Evolutionary conservation across 2,329 filamentous ascomycete species (phyloP).

Genomic region (Nigrograna mackinnonii): DNA sequence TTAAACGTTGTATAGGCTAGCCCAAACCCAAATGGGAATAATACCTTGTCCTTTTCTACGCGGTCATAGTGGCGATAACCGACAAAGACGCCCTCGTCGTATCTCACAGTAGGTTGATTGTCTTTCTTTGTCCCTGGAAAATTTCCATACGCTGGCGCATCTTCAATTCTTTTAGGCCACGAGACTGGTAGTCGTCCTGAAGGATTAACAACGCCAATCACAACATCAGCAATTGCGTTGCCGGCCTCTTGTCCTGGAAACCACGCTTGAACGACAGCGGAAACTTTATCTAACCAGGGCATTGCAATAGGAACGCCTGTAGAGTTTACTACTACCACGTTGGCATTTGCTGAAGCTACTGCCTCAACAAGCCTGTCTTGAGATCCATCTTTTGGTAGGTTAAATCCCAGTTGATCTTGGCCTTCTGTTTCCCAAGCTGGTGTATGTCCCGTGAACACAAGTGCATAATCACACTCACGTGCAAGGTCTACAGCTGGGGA

Average conservation of each 20-base stretch:
- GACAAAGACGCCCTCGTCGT: conserved; percentile 57
- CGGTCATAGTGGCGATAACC: conserved; percentile 64
- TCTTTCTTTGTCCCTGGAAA: conserved; percentile 17
- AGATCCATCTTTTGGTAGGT: conserved; percentile 52
- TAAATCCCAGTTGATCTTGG: conserved; percentile 60
- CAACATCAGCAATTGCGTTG: conserved; percentile 46
- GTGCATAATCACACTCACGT: conserved; percentile 30
- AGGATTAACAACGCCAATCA: conserved; percentile 44
- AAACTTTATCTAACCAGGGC: conserved; percentile 63
- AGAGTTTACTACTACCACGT: conserved; percentile 74
- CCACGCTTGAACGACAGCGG: conserved; percentile 45
- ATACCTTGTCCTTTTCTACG: conserved; percentile 58
- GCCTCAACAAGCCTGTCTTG: conserved; percentile 68
- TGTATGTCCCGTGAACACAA: conserved; percentile 38
- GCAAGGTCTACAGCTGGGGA: conserved; percentile 27
- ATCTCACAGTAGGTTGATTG: conserved; percentile 62
- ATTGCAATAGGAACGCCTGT: conserved; percentile 75
- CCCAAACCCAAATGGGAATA: conserved; percentile 45
- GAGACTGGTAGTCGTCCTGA: conserved; percentile 44
- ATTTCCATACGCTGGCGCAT: conserved; percentile 39
- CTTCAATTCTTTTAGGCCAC: conserved; percentile 39
- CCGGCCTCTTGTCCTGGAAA: conserved; percentile 48
- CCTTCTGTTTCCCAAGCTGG: conserved; percentile 57
- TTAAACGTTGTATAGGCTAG: conserved; percentile 43
- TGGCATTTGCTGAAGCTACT: conserved; percentile 68